A percentile compares a stretch with the other conserved stretches of the same genome.
phyloP scores from a whole-genome alignment of 108 stramenopile genomes.

The Nannochloropsis gaditana region DNA sequence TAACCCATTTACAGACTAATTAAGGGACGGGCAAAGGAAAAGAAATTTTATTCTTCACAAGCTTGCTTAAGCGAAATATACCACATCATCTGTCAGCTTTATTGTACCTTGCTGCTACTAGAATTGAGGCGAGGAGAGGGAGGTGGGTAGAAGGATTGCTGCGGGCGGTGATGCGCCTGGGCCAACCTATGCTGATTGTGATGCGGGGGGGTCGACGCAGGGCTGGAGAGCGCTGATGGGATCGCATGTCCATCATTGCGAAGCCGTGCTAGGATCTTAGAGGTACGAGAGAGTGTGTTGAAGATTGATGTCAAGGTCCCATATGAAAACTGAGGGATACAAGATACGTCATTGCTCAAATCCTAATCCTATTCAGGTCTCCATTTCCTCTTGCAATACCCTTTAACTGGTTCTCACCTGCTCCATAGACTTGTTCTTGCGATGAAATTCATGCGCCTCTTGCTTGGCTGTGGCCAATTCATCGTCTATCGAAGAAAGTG shows the following conservation, averaged over 20 bases:
- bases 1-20: background rate
- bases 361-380: no score
- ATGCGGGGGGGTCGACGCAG: background rate
- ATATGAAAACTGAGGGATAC: no score
- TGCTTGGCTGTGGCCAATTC: background rate
- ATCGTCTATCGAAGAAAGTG: background rate
- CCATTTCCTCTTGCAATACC: no score
- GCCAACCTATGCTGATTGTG: background rate
- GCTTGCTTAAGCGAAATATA: no score
- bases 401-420: background rate
- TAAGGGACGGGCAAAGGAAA: background rate
- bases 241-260: background rate
- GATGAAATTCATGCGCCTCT: background rate
- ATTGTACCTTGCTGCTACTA: background rate
- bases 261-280: background rate
- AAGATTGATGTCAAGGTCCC: no score
- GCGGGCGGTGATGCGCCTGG: background rate
- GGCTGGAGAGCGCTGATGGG: background rate
- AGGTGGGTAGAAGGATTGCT: background rate
- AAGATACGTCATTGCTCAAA: no score
- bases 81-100: background rate
- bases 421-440: conserved; percentile 20
- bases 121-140: background rate
- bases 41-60: no score
- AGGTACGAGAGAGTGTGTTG: no score